Evolutionary conservation across 1,284 basidiomycete genomes (phyloP).

Genomic region (Vanrija sp.): DNA sequence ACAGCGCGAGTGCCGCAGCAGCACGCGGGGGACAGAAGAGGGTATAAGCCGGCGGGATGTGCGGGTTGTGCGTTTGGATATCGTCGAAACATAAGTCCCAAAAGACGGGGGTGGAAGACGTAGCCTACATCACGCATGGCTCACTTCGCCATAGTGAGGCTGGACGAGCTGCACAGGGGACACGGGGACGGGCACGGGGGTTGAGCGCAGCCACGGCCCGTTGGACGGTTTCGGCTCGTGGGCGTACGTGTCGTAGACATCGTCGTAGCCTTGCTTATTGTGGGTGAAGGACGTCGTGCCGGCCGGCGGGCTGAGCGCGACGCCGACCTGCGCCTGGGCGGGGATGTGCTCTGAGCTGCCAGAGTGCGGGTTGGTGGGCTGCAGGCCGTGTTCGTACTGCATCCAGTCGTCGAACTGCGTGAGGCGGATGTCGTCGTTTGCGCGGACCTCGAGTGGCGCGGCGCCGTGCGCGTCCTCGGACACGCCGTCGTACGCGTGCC

Average conservation of each 20-base stretch:
- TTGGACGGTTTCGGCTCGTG: constrained; percentile 1
- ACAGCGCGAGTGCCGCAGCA: too few species aligned
- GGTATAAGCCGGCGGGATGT: too few species aligned
- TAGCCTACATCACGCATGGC: too few species aligned
- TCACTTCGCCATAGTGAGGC: too few species aligned
- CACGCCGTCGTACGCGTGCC: constrained; percentile 2
- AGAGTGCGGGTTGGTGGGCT: not conserved
- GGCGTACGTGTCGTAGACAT: constrained; percentile 3
- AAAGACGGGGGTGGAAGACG: too few species aligned
- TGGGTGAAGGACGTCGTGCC: not conserved
- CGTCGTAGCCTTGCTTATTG: not conserved
- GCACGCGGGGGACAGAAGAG: too few species aligned
- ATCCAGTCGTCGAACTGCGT: constrained; percentile 14
- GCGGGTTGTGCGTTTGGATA: too few species aligned
- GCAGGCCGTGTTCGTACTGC: not conserved
- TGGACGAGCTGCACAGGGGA: not conserved
- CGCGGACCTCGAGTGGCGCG: not conserved
- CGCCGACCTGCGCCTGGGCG: not conserved
- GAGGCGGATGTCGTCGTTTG: constrained; percentile 1
- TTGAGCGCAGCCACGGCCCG: constrained; percentile 3
- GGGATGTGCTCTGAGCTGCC: not conserved
- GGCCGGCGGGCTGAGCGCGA: not conserved
- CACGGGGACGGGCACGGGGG: constrained; percentile 1
- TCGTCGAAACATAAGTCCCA: too few species aligned
- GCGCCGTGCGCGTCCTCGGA: constrained; percentile 3